These are phyloP conservation scores for Ciborinia camelliae DNA, from an alignment of 2,329 filamentous ascomycete species.

Conservation along the genomic window DNA sequence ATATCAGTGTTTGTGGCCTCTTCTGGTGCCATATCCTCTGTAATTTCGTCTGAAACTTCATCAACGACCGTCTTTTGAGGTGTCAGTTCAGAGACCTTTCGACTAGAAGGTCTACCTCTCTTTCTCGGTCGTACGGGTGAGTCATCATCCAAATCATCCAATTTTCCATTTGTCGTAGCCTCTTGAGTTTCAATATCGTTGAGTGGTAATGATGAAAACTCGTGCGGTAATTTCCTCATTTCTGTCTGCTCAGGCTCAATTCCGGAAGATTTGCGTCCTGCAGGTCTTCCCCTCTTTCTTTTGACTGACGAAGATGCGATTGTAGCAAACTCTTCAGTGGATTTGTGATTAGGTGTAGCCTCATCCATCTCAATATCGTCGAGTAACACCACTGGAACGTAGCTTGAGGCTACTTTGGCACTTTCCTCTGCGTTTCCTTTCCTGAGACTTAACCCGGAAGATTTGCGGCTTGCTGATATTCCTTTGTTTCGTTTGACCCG, in stretches of 20 bases:
- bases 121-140: not conserved
- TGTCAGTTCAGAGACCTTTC: not conserved
- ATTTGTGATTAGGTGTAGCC: not conserved
- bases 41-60: not conserved
- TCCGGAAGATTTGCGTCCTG: not conserved
- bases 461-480: not conserved
- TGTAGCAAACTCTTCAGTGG: not conserved
- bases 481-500: not conserved
- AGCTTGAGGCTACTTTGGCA: not conserved
- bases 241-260: not conserved
- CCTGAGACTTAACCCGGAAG: not conserved
- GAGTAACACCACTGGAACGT: not conserved
- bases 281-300: conserved; percentile 4
- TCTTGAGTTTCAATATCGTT: not conserved
- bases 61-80: not conserved
- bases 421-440: not conserved
- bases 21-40: not conserved
- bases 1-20: not conserved
- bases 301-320: not conserved
- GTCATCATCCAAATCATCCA: not conserved
- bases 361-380: not conserved
- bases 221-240: not conserved
- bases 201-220: not conserved
- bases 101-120: not conserved
- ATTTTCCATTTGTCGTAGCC: not conserved